phyloP scores from a whole-genome alignment of 1,284 basidiomycete species.

The Tilletia horrida region DNA sequence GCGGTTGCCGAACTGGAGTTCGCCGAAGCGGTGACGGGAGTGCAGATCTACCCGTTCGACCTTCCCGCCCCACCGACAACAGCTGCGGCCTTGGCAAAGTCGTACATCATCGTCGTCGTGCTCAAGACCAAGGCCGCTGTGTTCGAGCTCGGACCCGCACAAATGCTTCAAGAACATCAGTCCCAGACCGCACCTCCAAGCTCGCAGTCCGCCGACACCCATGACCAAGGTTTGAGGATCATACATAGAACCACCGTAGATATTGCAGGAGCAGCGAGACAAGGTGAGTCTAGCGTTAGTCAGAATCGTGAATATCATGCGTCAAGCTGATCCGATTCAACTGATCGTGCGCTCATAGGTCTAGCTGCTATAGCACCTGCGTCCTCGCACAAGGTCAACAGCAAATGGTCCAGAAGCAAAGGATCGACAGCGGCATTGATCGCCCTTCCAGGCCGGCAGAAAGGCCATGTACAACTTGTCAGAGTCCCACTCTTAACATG shows the following conservation, averaged over 20 bases:
- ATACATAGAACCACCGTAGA: constrained; percentile 1
- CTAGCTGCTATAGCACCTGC: constrained; percentile 4
- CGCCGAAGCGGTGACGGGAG: constrained; percentile 36
- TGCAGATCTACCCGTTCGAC: constrained; percentile 31
- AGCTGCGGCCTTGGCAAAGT: neutral
- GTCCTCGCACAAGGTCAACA: neutral
- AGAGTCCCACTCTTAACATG: constrained; percentile 19
- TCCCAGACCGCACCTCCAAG: too few relatives aligned
- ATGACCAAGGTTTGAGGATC: neutral
- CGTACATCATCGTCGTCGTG: constrained; percentile 31
- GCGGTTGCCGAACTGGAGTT: constrained; percentile 46
- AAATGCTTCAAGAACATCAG: neutral
- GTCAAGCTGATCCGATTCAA: neutral
- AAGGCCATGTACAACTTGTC: constrained; percentile 44
- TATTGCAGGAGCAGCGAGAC: neutral
- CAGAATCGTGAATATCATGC: neutral
- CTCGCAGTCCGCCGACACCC: too few relatives aligned
- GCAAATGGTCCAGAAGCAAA: neutral
- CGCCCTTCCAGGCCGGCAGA: constrained; percentile 41
- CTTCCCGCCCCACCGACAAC: neutral
- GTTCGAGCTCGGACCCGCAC: constrained; percentile 29
- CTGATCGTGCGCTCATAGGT: neutral
- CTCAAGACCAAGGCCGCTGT: constrained; percentile 36
- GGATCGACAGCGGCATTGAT: constrained; percentile 21
- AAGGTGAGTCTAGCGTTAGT: neutral